Base-by-base conservation (phyloP, 345 rosid genomes). In the Limnanthes douglasii region DNA sequence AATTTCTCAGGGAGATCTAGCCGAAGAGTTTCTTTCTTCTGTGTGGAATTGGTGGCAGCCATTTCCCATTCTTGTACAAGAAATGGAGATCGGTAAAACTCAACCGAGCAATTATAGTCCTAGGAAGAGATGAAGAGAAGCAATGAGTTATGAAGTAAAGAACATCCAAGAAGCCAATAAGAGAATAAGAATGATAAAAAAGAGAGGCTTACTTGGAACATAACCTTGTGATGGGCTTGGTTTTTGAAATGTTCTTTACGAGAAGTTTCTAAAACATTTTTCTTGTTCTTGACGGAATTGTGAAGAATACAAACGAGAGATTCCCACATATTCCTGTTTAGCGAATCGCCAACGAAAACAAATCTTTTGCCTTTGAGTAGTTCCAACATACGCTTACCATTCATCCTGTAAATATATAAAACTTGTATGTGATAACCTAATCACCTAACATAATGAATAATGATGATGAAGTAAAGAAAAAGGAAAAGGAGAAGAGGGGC, bases 251-350 rank as follows among this genome's bases (percentile, higher is more conserved):
- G 66, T 4, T 50, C 42, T 48, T 88, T 70, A 26, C 98, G 96
- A 43, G 62, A 48, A 12, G 73, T 94, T 32, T 90, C 96, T 38
- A 31, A 84, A 24, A 90, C 96, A 23, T 70, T 72, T 12, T 45
- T 70, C 12, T 61, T 47, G 50, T 77, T 72, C 53, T 75, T 75
- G 10, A 63, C 94, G 8, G 88, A 45, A 16, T 51, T 55, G 56
- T 48, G 75, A 11, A 90, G 67, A 12, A 84, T 70, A 56, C 98
- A 90, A 48, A 90, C 76, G 43, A 84, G 63, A 41, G 98, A 85
- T 49, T 90, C 96, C 99, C 96, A 90, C 99, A 90, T 90, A 50
- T 90, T 90, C 44, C 99, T 62, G 48, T 90, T 90, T 34, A 90
- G 22, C 1, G 98, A 90, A 65, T 90, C 98, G 0, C 98, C 98